phyloP scores from a whole-genome alignment of 257 asterid genomes.

The Prunella vulgaris region DNA sequence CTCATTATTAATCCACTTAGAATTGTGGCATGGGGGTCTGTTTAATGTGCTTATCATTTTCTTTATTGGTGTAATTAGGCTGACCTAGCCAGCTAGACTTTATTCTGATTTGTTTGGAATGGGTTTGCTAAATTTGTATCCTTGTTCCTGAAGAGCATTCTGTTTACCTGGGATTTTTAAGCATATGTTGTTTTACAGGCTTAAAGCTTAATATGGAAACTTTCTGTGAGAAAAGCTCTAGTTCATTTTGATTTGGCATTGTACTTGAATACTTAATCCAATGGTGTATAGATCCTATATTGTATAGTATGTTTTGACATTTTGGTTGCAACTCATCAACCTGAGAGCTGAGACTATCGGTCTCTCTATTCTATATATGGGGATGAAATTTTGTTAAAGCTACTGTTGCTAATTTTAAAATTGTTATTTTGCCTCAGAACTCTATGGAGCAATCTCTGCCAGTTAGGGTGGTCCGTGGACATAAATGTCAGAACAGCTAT shows the following conservation, averaged over 20 bases:
- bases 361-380: neutral
- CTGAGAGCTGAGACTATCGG: neutral
- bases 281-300: neutral
- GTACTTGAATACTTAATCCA: neutral
- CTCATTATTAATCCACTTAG: neutral
- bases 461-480: slow-evolving; percentile 85
- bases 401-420: neutral
- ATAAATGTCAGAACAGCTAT: slow-evolving; percentile 60
- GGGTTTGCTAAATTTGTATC: neutral
- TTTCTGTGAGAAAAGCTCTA: neutral
- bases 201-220: slow-evolving; percentile 1
- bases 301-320: neutral
- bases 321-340: neutral
- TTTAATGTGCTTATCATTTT: neutral
- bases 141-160: too few species aligned
- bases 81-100: neutral
- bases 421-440: slow-evolving; percentile 39
- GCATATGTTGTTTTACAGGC: neutral
- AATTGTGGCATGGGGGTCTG: neutral
- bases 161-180: too few species aligned
- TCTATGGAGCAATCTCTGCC: slow-evolving; percentile 61
- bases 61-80: neutral
- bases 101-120: neutral
- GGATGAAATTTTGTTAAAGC: neutral
- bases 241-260: neutral